A percentile compares a stretch with the other conserved stretches of the same genome.
Evolutionary conservation across 495 filamentous ascomycete species (phyloP).

Genomic region (Ramalina peruviana): DNA sequence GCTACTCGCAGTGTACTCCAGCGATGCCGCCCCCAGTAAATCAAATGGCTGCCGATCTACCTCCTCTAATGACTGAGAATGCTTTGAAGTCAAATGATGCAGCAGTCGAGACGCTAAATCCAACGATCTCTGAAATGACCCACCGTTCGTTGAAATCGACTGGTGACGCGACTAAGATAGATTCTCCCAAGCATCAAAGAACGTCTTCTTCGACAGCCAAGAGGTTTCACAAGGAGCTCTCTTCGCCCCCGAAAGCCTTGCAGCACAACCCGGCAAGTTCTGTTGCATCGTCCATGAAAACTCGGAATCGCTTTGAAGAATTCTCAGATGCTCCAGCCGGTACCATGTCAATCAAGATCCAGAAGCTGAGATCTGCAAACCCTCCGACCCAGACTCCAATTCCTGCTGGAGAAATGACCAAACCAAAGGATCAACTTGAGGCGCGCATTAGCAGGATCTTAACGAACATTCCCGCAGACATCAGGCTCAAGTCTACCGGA

Average conservation of each 20-base stretch:
- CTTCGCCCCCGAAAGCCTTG: not conserved
- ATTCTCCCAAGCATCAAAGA: not conserved
- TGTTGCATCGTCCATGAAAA: not conserved
- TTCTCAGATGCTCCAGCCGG: not conserved
- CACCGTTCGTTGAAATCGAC: not conserved
- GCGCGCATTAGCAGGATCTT: conserved; percentile 77
- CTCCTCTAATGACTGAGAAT: no score
- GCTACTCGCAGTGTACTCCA: conserved; percentile 4
- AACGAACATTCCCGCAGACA: conserved; percentile 61
- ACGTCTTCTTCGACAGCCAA: not conserved
- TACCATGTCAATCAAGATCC: not conserved
- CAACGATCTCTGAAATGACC: not conserved
- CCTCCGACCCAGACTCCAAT: not conserved
- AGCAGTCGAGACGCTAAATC: not conserved
- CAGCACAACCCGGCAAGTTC: no score
- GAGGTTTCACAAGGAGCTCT: not conserved
- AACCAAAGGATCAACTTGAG: conserved; percentile 55
- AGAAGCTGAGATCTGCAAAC: not conserved
- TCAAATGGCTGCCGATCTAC: not conserved
- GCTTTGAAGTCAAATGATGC: not conserved
- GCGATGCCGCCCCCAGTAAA: not conserved
- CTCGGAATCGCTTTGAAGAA: conserved; percentile 1
- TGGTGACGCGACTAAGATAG: not conserved
- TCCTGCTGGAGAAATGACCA: conserved; percentile 2
- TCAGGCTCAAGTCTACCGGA: conserved; percentile 38